Conservation (phyloP, 371 early-diverging fungal species). For the Mucor saturninus region DNA sequence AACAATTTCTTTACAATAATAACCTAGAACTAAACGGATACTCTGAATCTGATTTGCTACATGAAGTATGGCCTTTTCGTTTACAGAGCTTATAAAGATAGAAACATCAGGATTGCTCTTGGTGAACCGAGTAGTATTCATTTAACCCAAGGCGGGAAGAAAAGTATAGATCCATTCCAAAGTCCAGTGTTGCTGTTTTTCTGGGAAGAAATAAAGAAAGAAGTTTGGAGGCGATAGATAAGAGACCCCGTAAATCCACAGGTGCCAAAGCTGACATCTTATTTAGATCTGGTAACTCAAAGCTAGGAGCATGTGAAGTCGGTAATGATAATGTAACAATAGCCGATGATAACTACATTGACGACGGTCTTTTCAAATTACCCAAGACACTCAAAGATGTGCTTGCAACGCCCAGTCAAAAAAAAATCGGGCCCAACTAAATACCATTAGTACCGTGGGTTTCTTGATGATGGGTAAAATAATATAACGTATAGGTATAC, state of each 20-base stretch:
- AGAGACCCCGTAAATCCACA: slow-evolving; percentile 13
- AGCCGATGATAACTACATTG: slow-evolving; percentile 14
- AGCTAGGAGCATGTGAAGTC: slow-evolving; percentile 19
- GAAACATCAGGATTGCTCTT: slow-evolving; percentile 2
- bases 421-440: slow-evolving; percentile 4
- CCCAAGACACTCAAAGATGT: slow-evolving; percentile 23
- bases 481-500: background rate
- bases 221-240: slow-evolving; percentile 5
- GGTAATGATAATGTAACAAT: slow-evolving; percentile 9
- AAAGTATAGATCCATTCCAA: no score
- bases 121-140: background rate
- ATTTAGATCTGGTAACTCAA: background rate
- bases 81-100: slow-evolving; percentile 7
- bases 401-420: background rate
- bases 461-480: slow-evolving; percentile 19
- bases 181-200: slow-evolving; percentile 5
- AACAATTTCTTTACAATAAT: slow-evolving; percentile 8
- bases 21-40: slow-evolving; percentile 3
- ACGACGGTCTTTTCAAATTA: slow-evolving; percentile 15
- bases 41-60: slow-evolving; percentile 10
- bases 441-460: slow-evolving; percentile 7
- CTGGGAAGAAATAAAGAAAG: slow-evolving; percentile 5
- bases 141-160: background rate
- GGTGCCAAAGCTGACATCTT: slow-evolving; percentile 17
- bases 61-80: slow-evolving; percentile 19